Conservation (phyloP, 2,329 filamentous ascomycete genomes). For the Neopestalotiopsis rosae region DNA sequence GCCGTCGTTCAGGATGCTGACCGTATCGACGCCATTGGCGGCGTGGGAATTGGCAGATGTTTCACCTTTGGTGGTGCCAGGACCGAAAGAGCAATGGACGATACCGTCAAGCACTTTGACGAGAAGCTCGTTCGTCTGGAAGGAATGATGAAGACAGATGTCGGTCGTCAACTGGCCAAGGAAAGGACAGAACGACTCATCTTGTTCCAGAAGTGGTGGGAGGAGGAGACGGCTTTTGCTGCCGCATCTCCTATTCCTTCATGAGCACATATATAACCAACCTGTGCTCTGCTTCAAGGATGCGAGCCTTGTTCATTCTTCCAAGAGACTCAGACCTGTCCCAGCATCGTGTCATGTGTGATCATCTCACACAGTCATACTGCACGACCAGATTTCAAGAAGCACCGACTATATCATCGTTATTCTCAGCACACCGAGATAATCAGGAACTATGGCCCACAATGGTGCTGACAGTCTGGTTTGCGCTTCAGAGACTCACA, state of each 20-base stretch:
- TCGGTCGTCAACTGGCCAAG: constrained; percentile 57
- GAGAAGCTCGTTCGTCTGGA: constrained; percentile 74
- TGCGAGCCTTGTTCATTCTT: background rate
- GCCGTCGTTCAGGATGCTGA: constrained; percentile 93
- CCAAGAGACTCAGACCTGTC: background rate
- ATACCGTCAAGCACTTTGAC: constrained; percentile 75
- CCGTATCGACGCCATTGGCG: constrained; percentile 87
- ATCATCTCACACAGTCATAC: too few species aligned
- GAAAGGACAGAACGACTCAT: constrained; percentile 58
- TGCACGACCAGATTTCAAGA: too few species aligned
- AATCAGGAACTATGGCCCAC: background rate
- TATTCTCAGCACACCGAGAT: background rate
- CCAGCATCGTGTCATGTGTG: too few species aligned
- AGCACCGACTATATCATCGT: background rate
- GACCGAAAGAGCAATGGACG: constrained; percentile 57
- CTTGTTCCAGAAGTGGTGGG: constrained; percentile 64
- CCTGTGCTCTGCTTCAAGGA: background rate
- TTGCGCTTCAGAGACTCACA: background rate
- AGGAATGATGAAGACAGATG: constrained; percentile 67
- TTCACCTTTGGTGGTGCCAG: constrained; percentile 79
- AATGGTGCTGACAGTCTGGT: too few species aligned
- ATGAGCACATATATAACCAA: background rate
- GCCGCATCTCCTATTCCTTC: constrained; percentile 15
- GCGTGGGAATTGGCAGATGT: constrained; percentile 79
- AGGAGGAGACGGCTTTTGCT: constrained; percentile 49